phyloP scores from a whole-genome alignment of 805 yeast genomes.

The Schwanniomyces sp. region DNA sequence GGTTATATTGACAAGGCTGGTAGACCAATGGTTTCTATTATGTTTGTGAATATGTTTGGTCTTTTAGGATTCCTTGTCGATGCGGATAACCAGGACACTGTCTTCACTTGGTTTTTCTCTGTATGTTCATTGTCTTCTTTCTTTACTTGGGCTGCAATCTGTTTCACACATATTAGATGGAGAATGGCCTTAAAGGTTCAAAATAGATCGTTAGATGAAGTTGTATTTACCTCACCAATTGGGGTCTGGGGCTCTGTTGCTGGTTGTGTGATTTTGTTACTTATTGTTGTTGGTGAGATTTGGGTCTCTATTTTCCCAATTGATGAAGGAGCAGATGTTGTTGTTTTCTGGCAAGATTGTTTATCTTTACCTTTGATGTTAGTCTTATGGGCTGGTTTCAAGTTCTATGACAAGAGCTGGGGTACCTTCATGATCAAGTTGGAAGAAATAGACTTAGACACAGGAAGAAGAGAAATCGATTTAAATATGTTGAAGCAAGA shows the following conservation, averaged over 20 bases:
- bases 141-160: constrained; percentile 42
- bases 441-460: constrained; percentile 40
- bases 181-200: constrained; percentile 37
- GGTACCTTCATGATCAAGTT: constrained; percentile 27
- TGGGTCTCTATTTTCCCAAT: constrained; percentile 43
- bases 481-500: constrained; percentile 39
- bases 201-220: constrained; percentile 33
- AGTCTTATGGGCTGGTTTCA: constrained; percentile 44
- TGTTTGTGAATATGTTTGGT: constrained; percentile 33
- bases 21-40: constrained; percentile 41
- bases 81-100: constrained; percentile 25
- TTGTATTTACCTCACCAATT: constrained; percentile 30
- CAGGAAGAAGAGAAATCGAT: constrained; percentile 42
- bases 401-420: constrained; percentile 31
- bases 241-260: constrained; percentile 39
- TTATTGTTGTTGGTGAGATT: constrained; percentile 36
- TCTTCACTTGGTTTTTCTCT: constrained; percentile 43
- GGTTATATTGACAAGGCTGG: constrained; percentile 42
- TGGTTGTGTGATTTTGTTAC: constrained; percentile 28
- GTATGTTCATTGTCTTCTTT: constrained; percentile 41
- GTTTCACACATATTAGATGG: constrained; percentile 40
- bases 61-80: constrained; percentile 40
- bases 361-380: constrained; percentile 48
- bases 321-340: constrained; percentile 26
- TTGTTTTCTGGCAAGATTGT: constrained; percentile 51